A percentile compares a stretch with the other conserved stretches of the same genome.
Conservation (phyloP, 169 alveolate species). For the Plasmodium gonderi region DNA sequence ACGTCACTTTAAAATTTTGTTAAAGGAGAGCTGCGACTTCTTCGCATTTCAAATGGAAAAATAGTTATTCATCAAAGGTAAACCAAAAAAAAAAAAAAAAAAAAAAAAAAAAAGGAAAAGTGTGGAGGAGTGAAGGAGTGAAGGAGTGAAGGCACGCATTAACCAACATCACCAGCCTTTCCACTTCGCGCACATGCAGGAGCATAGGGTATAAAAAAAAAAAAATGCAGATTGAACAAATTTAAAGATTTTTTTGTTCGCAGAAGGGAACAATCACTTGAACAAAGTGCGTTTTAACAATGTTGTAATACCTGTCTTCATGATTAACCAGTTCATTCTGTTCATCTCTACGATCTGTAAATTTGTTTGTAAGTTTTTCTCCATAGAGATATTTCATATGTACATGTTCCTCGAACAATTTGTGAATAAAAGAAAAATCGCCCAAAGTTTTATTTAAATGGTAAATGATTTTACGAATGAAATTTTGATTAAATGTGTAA, state of each 20-base stretch:
- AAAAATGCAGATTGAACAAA: background rate
- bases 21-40: too few relatives aligned
- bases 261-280: constrained; percentile 10
- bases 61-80: background rate
- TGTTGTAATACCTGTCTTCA: constrained; percentile 24
- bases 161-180: too few relatives aligned
- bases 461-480: background rate
- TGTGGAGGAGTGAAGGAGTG: background rate
- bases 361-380: background rate
- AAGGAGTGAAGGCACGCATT: background rate
- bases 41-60: background rate
- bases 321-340: background rate
- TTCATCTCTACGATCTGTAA: background rate
- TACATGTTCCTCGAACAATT: constrained; percentile 17
- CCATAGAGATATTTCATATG: background rate
- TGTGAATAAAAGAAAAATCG: constrained; percentile 2
- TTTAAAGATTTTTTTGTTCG: background rate
- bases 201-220: too few relatives aligned
- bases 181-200: too few relatives aligned
- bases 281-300: background rate
- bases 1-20: too few relatives aligned
- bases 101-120: background rate
- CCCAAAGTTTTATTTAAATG: constrained; percentile 19
- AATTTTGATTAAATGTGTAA: background rate
- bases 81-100: background rate